Evolutionary conservation across 345 rosid species (phyloP).

Genomic region (Corchorus capsularis): DNA sequence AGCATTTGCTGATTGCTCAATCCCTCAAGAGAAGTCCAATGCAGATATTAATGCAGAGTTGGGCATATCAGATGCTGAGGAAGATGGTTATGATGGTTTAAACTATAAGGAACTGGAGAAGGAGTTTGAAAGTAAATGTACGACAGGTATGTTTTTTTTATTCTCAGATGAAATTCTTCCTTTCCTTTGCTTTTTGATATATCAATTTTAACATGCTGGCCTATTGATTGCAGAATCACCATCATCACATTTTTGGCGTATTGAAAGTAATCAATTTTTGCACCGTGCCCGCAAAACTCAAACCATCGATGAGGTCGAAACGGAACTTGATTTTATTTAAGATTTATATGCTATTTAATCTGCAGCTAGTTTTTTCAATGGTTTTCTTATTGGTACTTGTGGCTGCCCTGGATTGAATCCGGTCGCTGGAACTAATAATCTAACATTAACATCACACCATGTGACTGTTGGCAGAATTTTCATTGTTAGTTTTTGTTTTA

Average conservation of each 20-base stretch:
- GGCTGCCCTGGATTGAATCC: no score
- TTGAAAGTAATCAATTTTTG: conserved; percentile 74
- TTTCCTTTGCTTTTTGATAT: background rate
- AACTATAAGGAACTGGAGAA: conserved; percentile 53
- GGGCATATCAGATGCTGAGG: conserved; percentile 88
- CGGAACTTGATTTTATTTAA: conserved; percentile 20
- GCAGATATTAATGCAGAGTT: conserved; percentile 90
- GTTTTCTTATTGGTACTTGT: no score
- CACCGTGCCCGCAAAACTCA: conserved; percentile 86
- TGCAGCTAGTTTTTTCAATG: background rate
- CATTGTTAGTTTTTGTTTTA: conserved; percentile 1
- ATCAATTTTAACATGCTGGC: conserved; percentile 20
- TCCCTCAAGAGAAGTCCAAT: conserved; percentile 88
- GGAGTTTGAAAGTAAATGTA: conserved; percentile 47
- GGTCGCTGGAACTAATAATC: no score
- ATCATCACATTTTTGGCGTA: conserved; percentile 63
- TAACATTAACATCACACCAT: no score
- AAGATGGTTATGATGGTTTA: conserved; percentile 62
- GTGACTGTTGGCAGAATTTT: background rate
- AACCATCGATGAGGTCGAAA: conserved; percentile 88
- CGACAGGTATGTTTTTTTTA: conserved; percentile 44
- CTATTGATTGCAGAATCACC: conserved; percentile 49
- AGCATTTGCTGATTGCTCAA: conserved; percentile 76
- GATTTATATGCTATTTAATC: background rate
- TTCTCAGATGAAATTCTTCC: background rate